phyloP scores from a whole-genome alignment of 148 eudicot genomes.

The Arbutus unedo region DNA sequence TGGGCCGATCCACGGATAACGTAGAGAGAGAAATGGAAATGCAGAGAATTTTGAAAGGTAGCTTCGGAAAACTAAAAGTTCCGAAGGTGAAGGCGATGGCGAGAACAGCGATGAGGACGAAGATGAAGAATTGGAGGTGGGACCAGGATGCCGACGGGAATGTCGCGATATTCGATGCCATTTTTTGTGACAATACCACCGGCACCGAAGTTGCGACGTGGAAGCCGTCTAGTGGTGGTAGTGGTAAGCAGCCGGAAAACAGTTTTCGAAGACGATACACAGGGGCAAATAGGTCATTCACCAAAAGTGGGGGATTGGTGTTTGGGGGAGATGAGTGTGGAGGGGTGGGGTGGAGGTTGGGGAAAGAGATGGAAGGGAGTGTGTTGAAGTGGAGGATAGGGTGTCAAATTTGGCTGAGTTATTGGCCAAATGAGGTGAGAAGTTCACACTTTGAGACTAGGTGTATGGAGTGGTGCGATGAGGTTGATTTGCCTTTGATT shows the following conservation, averaged over 20 bases:
- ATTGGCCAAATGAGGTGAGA: conserved; percentile 69
- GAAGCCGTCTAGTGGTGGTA: conserved; percentile 29
- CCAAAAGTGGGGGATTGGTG: conserved; percentile 62
- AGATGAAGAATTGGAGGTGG: conserved; percentile 74
- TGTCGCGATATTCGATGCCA: conserved; percentile 47
- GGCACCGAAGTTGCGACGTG: conserved; percentile 67
- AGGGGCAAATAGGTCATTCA: conserved; percentile 53
- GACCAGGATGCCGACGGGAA: conserved; percentile 83
- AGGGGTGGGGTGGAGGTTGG: conserved; percentile 74
- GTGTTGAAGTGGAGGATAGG: conserved; percentile 92
- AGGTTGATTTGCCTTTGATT: conserved; percentile 85
- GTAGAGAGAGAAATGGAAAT: conserved; percentile 52
- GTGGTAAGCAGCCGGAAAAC: conserved; percentile 10
- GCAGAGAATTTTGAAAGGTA: conserved; percentile 65
- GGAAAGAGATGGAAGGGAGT: conserved; percentile 88
- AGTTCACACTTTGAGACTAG: conserved; percentile 70
- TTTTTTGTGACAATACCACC: conserved; percentile 51
- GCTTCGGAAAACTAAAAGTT: conserved; percentile 43
- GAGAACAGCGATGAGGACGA: conserved; percentile 45
- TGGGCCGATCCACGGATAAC: conserved; percentile 60
- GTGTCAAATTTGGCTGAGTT: conserved; percentile 69
- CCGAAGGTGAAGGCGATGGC: conserved; percentile 65
- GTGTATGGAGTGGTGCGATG: conserved; percentile 74
- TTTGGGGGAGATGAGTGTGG: conserved; percentile 53
- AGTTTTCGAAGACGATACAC: conserved; percentile 55